A percentile compares a stretch with the other conserved stretches of the same genome.
These are phyloP conservation scores for Rhodotorula taiwanensis DNA, from an alignment of 768 basidiomycete species.

Conservation along the genomic window DNA sequence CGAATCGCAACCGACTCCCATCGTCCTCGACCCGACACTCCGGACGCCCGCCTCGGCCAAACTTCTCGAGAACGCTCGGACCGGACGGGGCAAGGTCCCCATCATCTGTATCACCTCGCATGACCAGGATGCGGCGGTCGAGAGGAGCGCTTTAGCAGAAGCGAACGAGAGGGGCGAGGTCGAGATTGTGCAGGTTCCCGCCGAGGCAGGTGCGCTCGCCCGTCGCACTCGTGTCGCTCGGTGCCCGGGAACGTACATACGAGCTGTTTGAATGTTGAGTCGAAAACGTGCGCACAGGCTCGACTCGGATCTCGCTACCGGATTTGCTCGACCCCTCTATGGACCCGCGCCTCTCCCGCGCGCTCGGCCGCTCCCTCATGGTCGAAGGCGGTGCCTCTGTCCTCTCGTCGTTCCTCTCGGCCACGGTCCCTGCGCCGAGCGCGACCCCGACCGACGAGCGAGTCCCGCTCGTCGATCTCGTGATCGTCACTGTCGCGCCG, in stretches of 20 bases:
- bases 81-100: constrained; percentile 64
- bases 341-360: background rate
- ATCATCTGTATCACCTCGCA: constrained; percentile 50
- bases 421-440: constrained; percentile 25
- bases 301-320: background rate
- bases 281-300: too few species aligned
- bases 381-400: constrained; percentile 87
- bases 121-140: constrained; percentile 12
- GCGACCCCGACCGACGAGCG: too few species aligned
- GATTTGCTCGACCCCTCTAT: background rate
- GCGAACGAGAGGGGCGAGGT: too few species aligned
- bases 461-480: constrained; percentile 62
- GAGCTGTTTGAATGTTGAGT: too few species aligned
- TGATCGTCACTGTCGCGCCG: constrained; percentile 83
- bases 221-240: too few species aligned
- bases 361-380: constrained; percentile 60
- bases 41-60: constrained; percentile 62
- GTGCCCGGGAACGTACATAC: too few species aligned
- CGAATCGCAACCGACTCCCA: constrained; percentile 59
- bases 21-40: constrained; percentile 72
- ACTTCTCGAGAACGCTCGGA: constrained; percentile 60
- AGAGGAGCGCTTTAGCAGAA: too few species aligned
- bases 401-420: constrained; percentile 62
- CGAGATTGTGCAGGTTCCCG: too few species aligned
- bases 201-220: too few species aligned